These are phyloP conservation scores for Grammothele lineata DNA, from an alignment of 768 basidiomycete genomes.

Conservation along the genomic window DNA sequence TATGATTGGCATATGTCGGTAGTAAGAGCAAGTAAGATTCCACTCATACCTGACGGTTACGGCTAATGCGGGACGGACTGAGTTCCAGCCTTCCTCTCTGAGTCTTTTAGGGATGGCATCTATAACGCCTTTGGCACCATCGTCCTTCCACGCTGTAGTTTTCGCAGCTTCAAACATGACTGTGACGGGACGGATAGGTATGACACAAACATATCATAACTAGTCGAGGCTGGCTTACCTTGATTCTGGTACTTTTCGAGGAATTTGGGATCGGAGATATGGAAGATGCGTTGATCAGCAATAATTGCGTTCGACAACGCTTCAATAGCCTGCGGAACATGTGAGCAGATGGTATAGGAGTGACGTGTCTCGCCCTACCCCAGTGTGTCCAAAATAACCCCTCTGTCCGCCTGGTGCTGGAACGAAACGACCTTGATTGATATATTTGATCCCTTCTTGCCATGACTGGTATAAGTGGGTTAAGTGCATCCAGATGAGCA, in stretches of 20 bases:
- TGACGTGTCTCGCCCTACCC: too few relatives aligned
- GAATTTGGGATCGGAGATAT: conserved; percentile 18
- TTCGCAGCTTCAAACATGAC: too few relatives aligned
- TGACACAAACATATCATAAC: too few relatives aligned
- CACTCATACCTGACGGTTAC: conserved; percentile 34
- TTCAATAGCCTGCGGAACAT: conserved; percentile 14
- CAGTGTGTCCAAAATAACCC: too few relatives aligned
- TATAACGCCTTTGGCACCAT: conserved; percentile 17
- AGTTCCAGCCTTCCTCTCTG: conserved; percentile 23
- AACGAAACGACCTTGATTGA: too few relatives aligned
- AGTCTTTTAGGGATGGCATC: conserved; percentile 20
- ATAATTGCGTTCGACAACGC: conserved; percentile 24
- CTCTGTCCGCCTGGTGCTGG: too few relatives aligned
- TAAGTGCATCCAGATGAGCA: too few relatives aligned
- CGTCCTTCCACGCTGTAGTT: conserved; percentile 12
- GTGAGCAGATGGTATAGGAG: too few relatives aligned
- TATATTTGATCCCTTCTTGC: too few relatives aligned
- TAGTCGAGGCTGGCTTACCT: conserved; percentile 8
- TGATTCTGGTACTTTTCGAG: conserved; percentile 21
- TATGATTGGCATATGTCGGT: not conserved
- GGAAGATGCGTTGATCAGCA: conserved; percentile 24
- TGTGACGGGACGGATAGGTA: too few relatives aligned
- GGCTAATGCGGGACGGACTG: conserved; percentile 31
- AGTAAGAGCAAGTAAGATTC: not conserved
- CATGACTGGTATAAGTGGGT: too few relatives aligned